Evolutionary conservation across 2,329 filamentous ascomycete genomes (phyloP).

Genomic region (Parastagonospora nodorum): DNA sequence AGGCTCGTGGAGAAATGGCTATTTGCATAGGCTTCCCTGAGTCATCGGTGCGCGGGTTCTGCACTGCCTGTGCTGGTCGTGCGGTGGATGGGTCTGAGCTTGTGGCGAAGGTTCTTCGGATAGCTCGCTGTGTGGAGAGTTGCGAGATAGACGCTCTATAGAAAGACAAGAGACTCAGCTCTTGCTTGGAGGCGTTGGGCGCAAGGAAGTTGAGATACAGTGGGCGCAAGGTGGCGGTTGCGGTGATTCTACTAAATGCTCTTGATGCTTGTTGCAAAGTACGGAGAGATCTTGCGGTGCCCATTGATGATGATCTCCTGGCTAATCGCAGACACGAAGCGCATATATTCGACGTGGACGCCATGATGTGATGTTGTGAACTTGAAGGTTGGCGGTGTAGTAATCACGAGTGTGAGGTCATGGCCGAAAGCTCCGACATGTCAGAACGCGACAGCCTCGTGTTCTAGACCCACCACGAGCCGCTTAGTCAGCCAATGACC

Average conservation of each 20-base stretch:
- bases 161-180: not conserved
- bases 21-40: conserved; percentile 83
- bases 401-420: conserved; percentile 17
- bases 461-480: too few species aligned
- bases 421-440: conserved; percentile 11
- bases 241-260: conserved; percentile 24
- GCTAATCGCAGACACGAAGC: conserved; percentile 35
- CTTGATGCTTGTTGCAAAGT: conserved; percentile 9
- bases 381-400: conserved; percentile 1
- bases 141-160: not conserved
- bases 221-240: conserved; percentile 27
- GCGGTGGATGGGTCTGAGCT: conserved; percentile 24
- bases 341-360: conserved; percentile 36
- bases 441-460: not conserved
- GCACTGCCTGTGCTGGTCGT: conserved; percentile 44
- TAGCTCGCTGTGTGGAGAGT: conserved; percentile 36
- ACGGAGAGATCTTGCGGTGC: conserved; percentile 2
- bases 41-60: conserved; percentile 79
- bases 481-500: conserved; percentile 18
- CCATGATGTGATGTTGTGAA: conserved; percentile 20
- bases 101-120: conserved; percentile 42
- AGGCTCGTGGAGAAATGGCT: conserved; percentile 80
- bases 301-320: conserved; percentile 7
- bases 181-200: conserved; percentile 15
- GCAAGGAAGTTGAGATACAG: conserved; percentile 41